Percentiles rank a stretch among this genome's conserved stretches.
phyloP scores from a whole-genome alignment of 2,329 filamentous ascomycete species.

The Beauveria varroae region DNA sequence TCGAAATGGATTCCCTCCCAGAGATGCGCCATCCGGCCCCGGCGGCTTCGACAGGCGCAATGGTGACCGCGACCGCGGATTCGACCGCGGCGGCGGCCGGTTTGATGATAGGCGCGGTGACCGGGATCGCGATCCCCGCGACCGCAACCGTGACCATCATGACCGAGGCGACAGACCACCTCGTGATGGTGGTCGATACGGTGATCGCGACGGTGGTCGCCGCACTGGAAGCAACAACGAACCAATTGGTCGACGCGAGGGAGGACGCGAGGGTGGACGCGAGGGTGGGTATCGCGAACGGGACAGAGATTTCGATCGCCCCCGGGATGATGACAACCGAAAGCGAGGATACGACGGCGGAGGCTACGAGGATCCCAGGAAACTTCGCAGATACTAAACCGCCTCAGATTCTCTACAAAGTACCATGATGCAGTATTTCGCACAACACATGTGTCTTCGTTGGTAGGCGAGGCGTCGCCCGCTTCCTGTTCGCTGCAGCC shows the following conservation, averaged over 20 bases:
- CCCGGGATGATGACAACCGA: slow-evolving; percentile 50
- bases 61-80: slow-evolving; percentile 39
- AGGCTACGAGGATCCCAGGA: slow-evolving; percentile 69
- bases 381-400: slow-evolving; percentile 55
- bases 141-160: slow-evolving; percentile 13
- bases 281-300: slow-evolving; percentile 39
- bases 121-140: slow-evolving; percentile 34
- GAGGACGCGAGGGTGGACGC: slow-evolving; percentile 27
- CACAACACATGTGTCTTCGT: not conserved
- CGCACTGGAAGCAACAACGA: slow-evolving; percentile 75
- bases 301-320: slow-evolving; percentile 45
- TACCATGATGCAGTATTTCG: not conserved
- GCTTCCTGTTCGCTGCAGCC: not conserved
- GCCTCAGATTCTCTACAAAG: not conserved
- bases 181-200: slow-evolving; percentile 37
- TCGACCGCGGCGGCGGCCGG: slow-evolving; percentile 33
- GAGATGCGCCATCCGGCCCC: slow-evolving; percentile 54
- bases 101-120: slow-evolving; percentile 38
- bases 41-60: slow-evolving; percentile 40
- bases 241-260: slow-evolving; percentile 63
- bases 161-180: slow-evolving; percentile 24
- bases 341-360: slow-evolving; percentile 71
- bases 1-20: slow-evolving; percentile 45
- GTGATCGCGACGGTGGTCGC: slow-evolving; percentile 33
- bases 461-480: not conserved